Conservation (phyloP, 2,329 filamentous ascomycete species). For the Botrytis fabae region DNA sequence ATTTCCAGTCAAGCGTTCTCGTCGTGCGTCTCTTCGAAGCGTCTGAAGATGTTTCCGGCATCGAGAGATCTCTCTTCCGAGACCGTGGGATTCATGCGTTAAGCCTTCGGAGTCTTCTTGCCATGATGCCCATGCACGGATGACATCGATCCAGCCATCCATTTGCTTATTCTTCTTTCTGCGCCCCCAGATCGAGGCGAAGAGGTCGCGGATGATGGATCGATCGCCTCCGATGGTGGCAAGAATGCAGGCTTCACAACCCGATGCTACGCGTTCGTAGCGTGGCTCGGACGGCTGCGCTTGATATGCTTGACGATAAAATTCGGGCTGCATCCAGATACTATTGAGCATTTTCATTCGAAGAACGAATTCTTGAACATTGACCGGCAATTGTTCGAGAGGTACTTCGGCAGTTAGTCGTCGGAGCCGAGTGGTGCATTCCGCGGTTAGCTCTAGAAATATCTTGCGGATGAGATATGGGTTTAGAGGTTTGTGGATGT, state of each 20-base stretch:
- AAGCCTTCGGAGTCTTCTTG: conserved; percentile 17
- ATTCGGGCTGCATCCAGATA: conserved; percentile 42
- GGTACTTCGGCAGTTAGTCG: background rate
- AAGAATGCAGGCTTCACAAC: conserved; percentile 57
- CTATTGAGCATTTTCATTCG: conserved; percentile 33
- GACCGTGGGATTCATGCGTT: conserved; percentile 4
- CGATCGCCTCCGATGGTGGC: conserved; percentile 49
- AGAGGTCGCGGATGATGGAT: conserved; percentile 48
- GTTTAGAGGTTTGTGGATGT: conserved; percentile 45
- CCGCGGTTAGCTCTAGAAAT: conserved; percentile 46
- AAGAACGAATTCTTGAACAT: conserved; percentile 22
- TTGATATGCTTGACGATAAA: conserved; percentile 44
- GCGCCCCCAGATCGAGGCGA: conserved; percentile 47
- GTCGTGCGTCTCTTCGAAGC: conserved; percentile 46
- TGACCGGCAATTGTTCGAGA: conserved; percentile 27
- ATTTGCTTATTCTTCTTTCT: conserved; percentile 26
- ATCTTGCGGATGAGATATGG: conserved; percentile 47
- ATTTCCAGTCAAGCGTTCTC: background rate
- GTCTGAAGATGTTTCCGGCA: conserved; percentile 42
- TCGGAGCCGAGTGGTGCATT: conserved; percentile 44
- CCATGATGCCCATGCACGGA: conserved; percentile 32
- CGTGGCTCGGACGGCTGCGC: conserved; percentile 37
- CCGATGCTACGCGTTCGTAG: conserved; percentile 39
- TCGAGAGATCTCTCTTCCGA: conserved; percentile 28
- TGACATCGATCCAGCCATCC: conserved; percentile 27